These are phyloP conservation scores for Pichia ethanolica DNA, from an alignment of 805 yeast species.

Conservation along the genomic window DNA sequence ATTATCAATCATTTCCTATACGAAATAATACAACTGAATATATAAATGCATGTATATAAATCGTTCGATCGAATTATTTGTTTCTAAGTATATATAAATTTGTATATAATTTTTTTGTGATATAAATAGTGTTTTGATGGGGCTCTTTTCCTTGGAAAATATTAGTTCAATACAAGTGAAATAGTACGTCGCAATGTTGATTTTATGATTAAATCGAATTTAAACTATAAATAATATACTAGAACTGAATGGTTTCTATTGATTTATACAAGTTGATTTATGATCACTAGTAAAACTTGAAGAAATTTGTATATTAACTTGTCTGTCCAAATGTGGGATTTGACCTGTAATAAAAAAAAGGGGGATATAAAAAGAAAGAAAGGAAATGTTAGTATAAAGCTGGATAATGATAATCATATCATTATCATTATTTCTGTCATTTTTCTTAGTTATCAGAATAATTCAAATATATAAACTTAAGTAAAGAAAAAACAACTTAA, in stretches of 20 bases:
- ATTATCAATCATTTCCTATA: no score
- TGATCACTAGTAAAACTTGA: not conserved
- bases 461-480: no score
- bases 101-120: not conserved
- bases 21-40: no score
- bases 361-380: not conserved
- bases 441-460: not conserved
- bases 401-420: not conserved
- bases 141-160: not conserved
- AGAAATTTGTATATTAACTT: not conserved
- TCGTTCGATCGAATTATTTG: no score
- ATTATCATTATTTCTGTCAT: not conserved
- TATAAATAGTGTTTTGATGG: not conserved
- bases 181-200: constrained; percentile 3
- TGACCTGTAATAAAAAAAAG: not conserved
- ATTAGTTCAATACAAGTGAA: constrained; percentile 2
- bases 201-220: not conserved
- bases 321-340: constrained; percentile 6
- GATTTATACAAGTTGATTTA: not conserved
- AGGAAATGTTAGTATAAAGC: not conserved
- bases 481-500: no score
- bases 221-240: no score
- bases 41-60: no score
- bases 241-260: no score
- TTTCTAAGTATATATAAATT: not conserved